A percentile compares a stretch with the other conserved stretches of the same genome.
Evolutionary conservation across 1,284 basidiomycete species (phyloP).

Genomic region (Leccinum subrobustum): DNA sequence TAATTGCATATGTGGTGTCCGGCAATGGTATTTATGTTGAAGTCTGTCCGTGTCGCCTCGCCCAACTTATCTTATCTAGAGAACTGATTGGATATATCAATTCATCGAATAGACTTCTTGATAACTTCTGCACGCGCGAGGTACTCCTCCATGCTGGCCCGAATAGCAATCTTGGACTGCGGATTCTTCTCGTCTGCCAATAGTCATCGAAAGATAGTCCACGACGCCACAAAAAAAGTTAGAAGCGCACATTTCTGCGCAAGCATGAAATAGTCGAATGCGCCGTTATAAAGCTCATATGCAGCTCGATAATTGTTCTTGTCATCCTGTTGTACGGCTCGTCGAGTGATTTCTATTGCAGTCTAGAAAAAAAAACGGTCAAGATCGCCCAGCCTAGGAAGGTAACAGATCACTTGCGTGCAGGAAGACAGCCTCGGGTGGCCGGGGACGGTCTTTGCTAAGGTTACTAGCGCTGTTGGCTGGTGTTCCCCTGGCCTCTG

Average conservation of each 20-base stretch:
- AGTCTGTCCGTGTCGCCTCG: background rate
- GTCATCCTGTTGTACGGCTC: constrained; percentile 89
- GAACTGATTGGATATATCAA: background rate
- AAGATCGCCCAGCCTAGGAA: background rate
- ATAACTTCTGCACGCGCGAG: constrained; percentile 90
- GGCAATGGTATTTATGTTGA: background rate
- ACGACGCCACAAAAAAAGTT: background rate
- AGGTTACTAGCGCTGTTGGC: constrained; percentile 5
- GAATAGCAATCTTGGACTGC: constrained; percentile 84
- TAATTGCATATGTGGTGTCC: background rate
- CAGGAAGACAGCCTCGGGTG: constrained; percentile 18
- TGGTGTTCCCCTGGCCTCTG: background rate
- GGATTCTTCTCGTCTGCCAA: constrained; percentile 79
- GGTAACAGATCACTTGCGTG: constrained; percentile 5
- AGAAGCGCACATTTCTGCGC: constrained; percentile 44
- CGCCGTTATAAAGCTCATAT: constrained; percentile 90
- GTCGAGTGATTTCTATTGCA: constrained; percentile 86
- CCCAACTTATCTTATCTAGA: no score
- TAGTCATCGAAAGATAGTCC: background rate
- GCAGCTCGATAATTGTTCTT: constrained; percentile 92
- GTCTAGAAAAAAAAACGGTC: constrained; percentile 40
- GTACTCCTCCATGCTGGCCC: constrained; percentile 82
- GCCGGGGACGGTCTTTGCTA: background rate
- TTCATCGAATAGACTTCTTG: constrained; percentile 53
- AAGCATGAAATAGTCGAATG: constrained; percentile 97